A percentile compares a stretch with the other conserved stretches of the same genome.
phyloP scores from a whole-genome alignment of 2,329 filamentous ascomycete genomes.

The Sarocladium brachiariae region DNA sequence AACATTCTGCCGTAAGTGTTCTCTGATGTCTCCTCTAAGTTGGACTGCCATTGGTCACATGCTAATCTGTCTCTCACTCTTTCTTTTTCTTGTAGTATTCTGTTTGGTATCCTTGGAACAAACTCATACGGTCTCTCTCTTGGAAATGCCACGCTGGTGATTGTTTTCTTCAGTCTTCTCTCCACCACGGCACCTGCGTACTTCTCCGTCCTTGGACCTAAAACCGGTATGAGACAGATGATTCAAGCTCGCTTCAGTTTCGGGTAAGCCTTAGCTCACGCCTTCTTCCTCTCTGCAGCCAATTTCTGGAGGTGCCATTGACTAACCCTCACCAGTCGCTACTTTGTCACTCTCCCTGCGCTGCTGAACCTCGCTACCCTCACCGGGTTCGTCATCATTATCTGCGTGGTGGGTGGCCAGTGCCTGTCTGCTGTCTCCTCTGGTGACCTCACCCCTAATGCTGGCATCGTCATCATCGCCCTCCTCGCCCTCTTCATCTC shows the following conservation, averaged over 20 bases:
- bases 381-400: slow-evolving; percentile 57
- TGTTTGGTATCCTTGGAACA: slow-evolving; percentile 58
- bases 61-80: not conserved
- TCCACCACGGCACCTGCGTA: slow-evolving; percentile 48
- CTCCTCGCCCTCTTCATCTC: slow-evolving; percentile 51
- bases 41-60: too few relatives aligned
- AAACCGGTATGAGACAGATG: slow-evolving; percentile 60
- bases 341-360: slow-evolving; percentile 52
- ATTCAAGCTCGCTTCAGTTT: slow-evolving; percentile 58
- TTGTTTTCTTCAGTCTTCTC: slow-evolving; percentile 56
- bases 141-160: slow-evolving; percentile 49
- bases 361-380: slow-evolving; percentile 57
- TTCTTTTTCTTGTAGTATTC: slow-evolving; percentile 35
- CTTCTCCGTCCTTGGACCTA: slow-evolving; percentile 50
- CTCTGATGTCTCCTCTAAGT: too few relatives aligned
- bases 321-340: slow-evolving; percentile 29
- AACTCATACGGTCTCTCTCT: slow-evolving; percentile 46
- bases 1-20: slow-evolving; percentile 37
- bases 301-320: too few relatives aligned
- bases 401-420: slow-evolving; percentile 53
- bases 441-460: slow-evolving; percentile 41
- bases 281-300: slow-evolving; percentile 10
- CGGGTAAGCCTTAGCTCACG: slow-evolving; percentile 31
- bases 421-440: slow-evolving; percentile 47
- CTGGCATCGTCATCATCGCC: slow-evolving; percentile 55